Evolutionary conservation across 164 flowering plant genomes (phyloP), one percentile per base, ranked within the genome.

Genomic region (Dillenia suffruticosa): DNA sequence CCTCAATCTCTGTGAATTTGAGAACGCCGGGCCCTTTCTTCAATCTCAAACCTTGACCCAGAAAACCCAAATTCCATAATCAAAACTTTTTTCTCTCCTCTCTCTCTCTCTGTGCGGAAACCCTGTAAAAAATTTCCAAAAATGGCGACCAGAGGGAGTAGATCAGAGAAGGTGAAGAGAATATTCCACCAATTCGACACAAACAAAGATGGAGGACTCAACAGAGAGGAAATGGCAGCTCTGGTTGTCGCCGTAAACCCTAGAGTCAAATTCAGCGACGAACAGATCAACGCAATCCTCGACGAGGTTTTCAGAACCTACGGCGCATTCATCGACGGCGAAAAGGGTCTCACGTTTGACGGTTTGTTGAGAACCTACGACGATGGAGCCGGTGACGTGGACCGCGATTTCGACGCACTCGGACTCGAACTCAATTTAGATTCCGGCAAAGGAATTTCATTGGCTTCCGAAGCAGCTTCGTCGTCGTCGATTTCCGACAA

Each of bases 311-410:
- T 95, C 64, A 75, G 85, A 1, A 92, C 97, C 14, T 95, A 95
- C 63, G 86, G 83, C 15, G 97, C 92, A 22, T 92, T 92, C 71
- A 92, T 95, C 49, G 87, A 88, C 64, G 88, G 87, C 19, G 85
- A 82, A 11, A 82, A 83, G 62, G 99, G 99, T 3, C 76, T 95
- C 19, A 86, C 94, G 14, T 80, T 72, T 51, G 90, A 85, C 2
- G 99, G 99, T 11, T 74, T 95, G 8, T 64, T 95, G 26, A 79
- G 99, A 10, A 95, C 99, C 17, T 95, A 95, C 63, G 96, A 95
- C 56, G 99, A 95, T 49, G 99, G 99, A 0, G 99, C 99, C 32
- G 99, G 99, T 1, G 99, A 95, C 52, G 99, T 95, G 32, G 97
- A 95, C 70, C 80, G 97, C 1, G 99, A 95, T 69, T 95, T 92